phyloP scores from a whole-genome alignment of 306 rosid genomes.

The Pterocarpus santalinus region DNA sequence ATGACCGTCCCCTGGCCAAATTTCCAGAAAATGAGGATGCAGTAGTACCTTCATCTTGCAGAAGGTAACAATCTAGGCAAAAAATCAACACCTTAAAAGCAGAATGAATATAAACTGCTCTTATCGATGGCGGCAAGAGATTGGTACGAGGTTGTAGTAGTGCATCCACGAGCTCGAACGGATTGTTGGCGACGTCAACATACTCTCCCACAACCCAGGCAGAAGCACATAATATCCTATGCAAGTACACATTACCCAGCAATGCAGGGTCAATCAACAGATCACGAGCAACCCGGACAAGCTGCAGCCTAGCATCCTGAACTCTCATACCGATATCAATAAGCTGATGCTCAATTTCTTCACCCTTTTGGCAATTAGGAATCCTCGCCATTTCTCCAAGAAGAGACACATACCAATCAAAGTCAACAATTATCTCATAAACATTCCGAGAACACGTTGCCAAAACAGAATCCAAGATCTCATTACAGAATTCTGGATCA shows the following conservation, averaged over 20 bases:
- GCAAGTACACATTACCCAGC: conserved; percentile 78
- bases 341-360: conserved; percentile 89
- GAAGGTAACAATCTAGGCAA: conserved; percentile 69
- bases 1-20: conserved; percentile 36
- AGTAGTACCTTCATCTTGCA: conserved; percentile 49
- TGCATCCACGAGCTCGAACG: conserved; percentile 88
- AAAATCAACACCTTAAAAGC: conserved; percentile 71
- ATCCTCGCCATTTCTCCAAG: conserved; percentile 88
- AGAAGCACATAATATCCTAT: conserved; percentile 80
- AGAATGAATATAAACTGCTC: conserved; percentile 88
- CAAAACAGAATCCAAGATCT: conserved; percentile 80
- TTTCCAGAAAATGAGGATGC: conserved; percentile 45
- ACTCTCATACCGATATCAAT: conserved; percentile 92
- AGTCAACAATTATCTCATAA: conserved; percentile 82
- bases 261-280: conserved; percentile 96
- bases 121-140: conserved; percentile 79
- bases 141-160: conserved; percentile 88
- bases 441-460: conserved; percentile 67
- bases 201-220: conserved; percentile 94
- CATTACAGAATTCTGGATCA: conserved; percentile 83
- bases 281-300: conserved; percentile 78
- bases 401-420: conserved; percentile 90
- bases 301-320: conserved; percentile 84
- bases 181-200: conserved; percentile 69
- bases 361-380: conserved; percentile 84